Base-by-base conservation (phyloP, 768 basidiomycete genomes). In the Mrakia gelida region DNA sequence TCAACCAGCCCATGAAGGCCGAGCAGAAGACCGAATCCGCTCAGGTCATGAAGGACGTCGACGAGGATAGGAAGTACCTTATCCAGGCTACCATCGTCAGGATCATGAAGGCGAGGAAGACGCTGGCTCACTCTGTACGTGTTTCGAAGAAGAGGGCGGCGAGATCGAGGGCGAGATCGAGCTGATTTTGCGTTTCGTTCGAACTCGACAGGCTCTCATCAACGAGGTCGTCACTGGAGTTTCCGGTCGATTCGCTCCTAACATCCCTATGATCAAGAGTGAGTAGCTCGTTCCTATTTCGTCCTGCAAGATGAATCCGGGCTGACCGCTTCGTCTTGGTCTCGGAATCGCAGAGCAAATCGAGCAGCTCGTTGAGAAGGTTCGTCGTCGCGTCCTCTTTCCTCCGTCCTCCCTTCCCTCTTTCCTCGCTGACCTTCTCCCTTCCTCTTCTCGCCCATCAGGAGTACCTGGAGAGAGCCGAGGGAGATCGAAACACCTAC, bases 391-490 rank as follows among this genome's bases (percentile, higher is more conserved):
- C 59, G 59, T 59, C n/a, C n/a, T n/a, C n/a, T n/a, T n/a, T 59
- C 26, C n/a, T 0, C n/a, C 28, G 28, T 11, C n/a, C 26, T 28
- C 13, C 28, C 2, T 9, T 28, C 18, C 26, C 54, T 59, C 59
- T 13, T 28, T 15, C 13, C 59, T 28, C 59, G 11, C 59, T 59
- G 26, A 59, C 59, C 7, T 38, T 59, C 59, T 52, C 49, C 18
- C 11, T 28, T 8, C 18, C n/a, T 28, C n/a, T 28, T 59, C n/a
- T 28, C 59, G 86, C 2, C 98, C 72, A 96, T 98, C 96, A 96
- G 86, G 96, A 99, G 84, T 99, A 98, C 84, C 92, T 99, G 81
- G 95, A 98, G 83, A 91, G 96, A 43, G 91, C 94, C 21, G 93
- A 94, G 30, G 92, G 91, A 16, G 90, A 91, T n/a, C 91, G 92